phyloP scores from a whole-genome alignment of 169 alveolate genomes.

The Besnoitia besnoiti region DNA sequence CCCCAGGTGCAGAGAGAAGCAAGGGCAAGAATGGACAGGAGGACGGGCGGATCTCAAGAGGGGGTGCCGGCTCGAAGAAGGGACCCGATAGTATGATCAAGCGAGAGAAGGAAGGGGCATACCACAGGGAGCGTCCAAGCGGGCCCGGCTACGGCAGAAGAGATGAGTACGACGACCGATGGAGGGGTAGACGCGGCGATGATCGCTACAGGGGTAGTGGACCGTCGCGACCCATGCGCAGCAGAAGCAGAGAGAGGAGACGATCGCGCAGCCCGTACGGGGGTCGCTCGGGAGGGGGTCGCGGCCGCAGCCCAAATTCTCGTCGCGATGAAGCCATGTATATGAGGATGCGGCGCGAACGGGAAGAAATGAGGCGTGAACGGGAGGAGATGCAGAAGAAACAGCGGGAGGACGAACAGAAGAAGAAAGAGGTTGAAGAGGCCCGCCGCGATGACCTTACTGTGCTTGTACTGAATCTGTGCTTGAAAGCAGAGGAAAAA shows the following conservation, averaged over 20 bases:
- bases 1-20: background rate
- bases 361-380: constrained; percentile 71
- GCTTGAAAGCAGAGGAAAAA: constrained; percentile 93
- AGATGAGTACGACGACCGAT: background rate
- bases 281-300: constrained; percentile 53
- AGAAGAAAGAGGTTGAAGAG: constrained; percentile 92
- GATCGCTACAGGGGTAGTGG: background rate
- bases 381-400: constrained; percentile 79
- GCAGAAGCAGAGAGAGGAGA: constrained; percentile 8
- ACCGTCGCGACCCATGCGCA: constrained; percentile 6
- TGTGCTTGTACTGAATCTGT: constrained; percentile 92
- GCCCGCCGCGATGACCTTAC: constrained; percentile 98
- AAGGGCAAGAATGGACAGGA: constrained; percentile 48
- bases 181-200: constrained; percentile 15
- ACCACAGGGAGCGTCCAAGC: background rate
- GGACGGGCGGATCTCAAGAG: constrained; percentile 32
- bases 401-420: constrained; percentile 79
- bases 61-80: constrained; percentile 38
- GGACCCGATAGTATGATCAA: constrained; percentile 35
- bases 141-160: constrained; percentile 10
- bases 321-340: background rate
- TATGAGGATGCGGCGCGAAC: constrained; percentile 35
- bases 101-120: background rate
- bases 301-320: constrained; percentile 39
- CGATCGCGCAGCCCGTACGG: background rate